phyloP scores from a whole-genome alignment of 169 alveolate genomes.

The Cryptosporidium ryanae region DNA sequence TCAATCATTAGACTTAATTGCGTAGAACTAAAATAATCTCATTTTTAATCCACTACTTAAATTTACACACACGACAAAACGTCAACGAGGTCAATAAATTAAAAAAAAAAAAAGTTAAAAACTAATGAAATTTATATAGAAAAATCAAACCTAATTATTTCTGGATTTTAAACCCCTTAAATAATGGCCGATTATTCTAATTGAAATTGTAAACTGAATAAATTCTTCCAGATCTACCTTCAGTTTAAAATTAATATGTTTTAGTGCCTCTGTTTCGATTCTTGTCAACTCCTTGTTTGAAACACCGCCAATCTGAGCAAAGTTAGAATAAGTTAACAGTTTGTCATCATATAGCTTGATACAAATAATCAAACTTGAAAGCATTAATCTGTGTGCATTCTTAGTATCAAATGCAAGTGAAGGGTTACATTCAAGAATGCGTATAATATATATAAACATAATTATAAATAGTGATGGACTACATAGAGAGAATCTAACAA shows the following conservation, averaged over 20 bases:
- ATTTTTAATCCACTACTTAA: constrained; percentile 2
- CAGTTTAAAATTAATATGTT: constrained; percentile 25
- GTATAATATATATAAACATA: constrained; percentile 52
- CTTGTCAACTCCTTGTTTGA: constrained; percentile 37
- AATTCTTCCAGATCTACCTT: constrained; percentile 49
- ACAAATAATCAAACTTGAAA: constrained; percentile 33
- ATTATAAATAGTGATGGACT: constrained; percentile 61
- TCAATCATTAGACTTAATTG: background rate
- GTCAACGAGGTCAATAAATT: constrained; percentile 28
- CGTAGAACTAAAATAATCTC: background rate
- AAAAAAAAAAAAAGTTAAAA: background rate
- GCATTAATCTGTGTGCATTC: constrained; percentile 53
- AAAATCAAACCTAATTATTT: background rate
- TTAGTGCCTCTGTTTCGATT: constrained; percentile 28
- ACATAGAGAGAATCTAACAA: constrained; percentile 36
- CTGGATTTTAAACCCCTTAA: background rate
- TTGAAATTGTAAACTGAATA: constrained; percentile 22
- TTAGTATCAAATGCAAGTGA: constrained; percentile 35
- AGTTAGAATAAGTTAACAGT: constrained; percentile 29
- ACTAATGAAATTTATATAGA: background rate
- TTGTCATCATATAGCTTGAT: constrained; percentile 60
- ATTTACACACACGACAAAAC: constrained; percentile 74
- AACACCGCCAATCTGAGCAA: constrained; percentile 64
- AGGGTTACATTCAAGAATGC: constrained; percentile 51
- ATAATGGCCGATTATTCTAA: constrained; percentile 22